A percentile compares a stretch with the other conserved stretches of the same genome.
Conservation (phyloP, 2,329 filamentous ascomycete species). For the Neofusicoccum sp. region DNA sequence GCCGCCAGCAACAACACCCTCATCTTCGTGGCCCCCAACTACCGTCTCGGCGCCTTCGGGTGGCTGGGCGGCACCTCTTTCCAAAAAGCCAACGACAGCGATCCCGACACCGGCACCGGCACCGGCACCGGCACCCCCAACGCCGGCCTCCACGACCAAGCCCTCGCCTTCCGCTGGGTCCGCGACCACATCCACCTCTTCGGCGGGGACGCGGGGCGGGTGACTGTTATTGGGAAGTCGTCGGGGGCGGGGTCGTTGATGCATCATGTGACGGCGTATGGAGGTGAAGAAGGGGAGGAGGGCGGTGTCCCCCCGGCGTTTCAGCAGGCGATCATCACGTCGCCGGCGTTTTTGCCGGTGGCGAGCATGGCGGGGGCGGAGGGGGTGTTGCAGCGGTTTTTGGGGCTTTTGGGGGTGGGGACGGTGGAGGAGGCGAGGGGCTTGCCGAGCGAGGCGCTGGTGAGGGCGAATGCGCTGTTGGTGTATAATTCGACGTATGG, state of each 20-base stretch:
- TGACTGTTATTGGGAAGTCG: constrained; percentile 39
- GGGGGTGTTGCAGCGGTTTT: constrained; percentile 29
- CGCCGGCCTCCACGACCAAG: constrained; percentile 36
- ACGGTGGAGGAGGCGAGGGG: constrained; percentile 34
- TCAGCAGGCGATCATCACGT: constrained; percentile 38
- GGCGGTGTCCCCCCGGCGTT: constrained; percentile 36
- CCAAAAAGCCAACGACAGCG: constrained; percentile 26
- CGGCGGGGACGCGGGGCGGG: constrained; percentile 37
- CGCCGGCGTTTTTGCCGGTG: constrained; percentile 39
- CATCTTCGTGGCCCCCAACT: constrained; percentile 51
- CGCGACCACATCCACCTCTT: constrained; percentile 39
- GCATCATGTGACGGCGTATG: constrained; percentile 31
- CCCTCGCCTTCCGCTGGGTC: constrained; percentile 40
- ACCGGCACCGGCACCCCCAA: constrained; percentile 34
- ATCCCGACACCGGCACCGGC: no score
- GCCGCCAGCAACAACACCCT: constrained; percentile 26
- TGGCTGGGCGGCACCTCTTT: constrained; percentile 34
- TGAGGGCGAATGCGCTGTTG: constrained; percentile 34
- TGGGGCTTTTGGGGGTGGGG: constrained; percentile 33
- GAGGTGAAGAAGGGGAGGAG: no score
- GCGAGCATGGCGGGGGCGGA: constrained; percentile 29
- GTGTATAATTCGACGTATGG: constrained; percentile 34
- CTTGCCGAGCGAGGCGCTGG: constrained; percentile 30
- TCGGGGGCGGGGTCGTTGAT: constrained; percentile 40
- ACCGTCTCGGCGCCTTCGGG: constrained; percentile 44